Evolutionary conservation across 2,329 filamentous ascomycete species (phyloP).

Genomic region (Myriosclerotinia duriaeana): DNA sequence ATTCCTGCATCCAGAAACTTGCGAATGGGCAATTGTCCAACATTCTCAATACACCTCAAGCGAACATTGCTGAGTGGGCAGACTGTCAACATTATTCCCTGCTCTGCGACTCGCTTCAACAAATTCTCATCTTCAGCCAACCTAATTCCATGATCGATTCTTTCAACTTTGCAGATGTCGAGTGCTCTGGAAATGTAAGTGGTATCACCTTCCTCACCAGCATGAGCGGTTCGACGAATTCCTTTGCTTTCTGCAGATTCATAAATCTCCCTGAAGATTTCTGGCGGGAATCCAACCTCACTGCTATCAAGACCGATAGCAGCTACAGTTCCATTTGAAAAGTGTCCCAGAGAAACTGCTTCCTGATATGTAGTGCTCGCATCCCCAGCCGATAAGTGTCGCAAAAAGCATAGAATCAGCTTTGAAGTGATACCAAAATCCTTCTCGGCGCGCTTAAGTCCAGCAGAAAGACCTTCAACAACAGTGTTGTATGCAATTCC

Average conservation of each 20-base stretch:
- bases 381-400: conserved; percentile 64
- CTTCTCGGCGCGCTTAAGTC: conserved; percentile 57
- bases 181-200: conserved; percentile 65
- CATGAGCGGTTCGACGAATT: conserved; percentile 68
- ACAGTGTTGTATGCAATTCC: conserved; percentile 64
- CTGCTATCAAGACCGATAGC: conserved; percentile 70
- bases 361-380: conserved; percentile 50
- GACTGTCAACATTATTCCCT: conserved; percentile 63
- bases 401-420: conserved; percentile 70
- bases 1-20: conserved; percentile 47
- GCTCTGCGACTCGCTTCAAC: conserved; percentile 55
- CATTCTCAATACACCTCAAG: conserved; percentile 47
- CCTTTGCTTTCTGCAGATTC: conserved; percentile 51
- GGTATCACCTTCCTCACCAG: conserved; percentile 71
- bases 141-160: conserved; percentile 75
- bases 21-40: conserved; percentile 48
- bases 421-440: conserved; percentile 65
- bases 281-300: conserved; percentile 55
- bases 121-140: conserved; percentile 60
- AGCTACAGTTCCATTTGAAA: conserved; percentile 53
- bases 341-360: conserved; percentile 47
- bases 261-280: conserved; percentile 64
- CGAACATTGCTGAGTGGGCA: conserved; percentile 74
- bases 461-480: conserved; percentile 61
- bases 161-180: conserved; percentile 58